phyloP scores from a whole-genome alignment of 164 flowering plant genomes.

The Vitis riparia region DNA sequence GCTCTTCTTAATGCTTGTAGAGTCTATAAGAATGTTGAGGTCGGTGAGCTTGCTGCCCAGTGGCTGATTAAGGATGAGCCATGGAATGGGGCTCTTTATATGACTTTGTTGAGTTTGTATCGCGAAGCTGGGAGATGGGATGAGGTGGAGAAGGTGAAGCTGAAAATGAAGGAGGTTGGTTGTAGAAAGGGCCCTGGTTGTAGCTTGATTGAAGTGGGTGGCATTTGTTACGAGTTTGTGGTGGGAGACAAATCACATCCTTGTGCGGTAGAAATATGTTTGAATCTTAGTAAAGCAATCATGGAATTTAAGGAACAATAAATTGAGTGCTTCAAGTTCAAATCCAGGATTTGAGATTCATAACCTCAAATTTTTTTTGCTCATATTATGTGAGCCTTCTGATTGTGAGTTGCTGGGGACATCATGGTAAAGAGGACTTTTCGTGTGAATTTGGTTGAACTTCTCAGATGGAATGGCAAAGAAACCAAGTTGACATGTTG shows the following conservation, averaged over 20 bases:
- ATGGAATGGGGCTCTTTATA: slow-evolving; percentile 32
- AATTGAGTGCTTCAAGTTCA: background rate
- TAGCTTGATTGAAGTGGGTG: slow-evolving; percentile 36
- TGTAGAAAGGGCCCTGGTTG: slow-evolving; percentile 42
- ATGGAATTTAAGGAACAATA: slow-evolving; percentile 6
- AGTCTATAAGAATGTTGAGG: slow-evolving; percentile 25
- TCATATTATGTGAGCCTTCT: background rate
- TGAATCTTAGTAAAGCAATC: slow-evolving; percentile 15
- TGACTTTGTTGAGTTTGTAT: slow-evolving; percentile 33
- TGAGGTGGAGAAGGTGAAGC: slow-evolving; percentile 30
- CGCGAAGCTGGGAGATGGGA: slow-evolving; percentile 29
- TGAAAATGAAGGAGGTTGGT: slow-evolving; percentile 31
- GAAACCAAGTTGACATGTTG: background rate
- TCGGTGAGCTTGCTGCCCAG: slow-evolving; percentile 26
- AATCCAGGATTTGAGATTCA: background rate
- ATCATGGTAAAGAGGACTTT: background rate
- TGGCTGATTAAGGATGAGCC: slow-evolving; percentile 30
- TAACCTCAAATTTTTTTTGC: background rate
- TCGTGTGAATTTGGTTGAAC: background rate
- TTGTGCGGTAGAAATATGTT: slow-evolving; percentile 21
- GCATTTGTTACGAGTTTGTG: slow-evolving; percentile 32
- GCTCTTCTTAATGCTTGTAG: slow-evolving; percentile 37
- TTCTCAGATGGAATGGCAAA: background rate
- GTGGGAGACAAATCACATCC: slow-evolving; percentile 30
- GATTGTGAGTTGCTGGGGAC: background rate